These are phyloP conservation scores for Colletotrichum sp. DNA, from an alignment of 2,329 filamentous ascomycete species.

Conservation along the genomic window DNA sequence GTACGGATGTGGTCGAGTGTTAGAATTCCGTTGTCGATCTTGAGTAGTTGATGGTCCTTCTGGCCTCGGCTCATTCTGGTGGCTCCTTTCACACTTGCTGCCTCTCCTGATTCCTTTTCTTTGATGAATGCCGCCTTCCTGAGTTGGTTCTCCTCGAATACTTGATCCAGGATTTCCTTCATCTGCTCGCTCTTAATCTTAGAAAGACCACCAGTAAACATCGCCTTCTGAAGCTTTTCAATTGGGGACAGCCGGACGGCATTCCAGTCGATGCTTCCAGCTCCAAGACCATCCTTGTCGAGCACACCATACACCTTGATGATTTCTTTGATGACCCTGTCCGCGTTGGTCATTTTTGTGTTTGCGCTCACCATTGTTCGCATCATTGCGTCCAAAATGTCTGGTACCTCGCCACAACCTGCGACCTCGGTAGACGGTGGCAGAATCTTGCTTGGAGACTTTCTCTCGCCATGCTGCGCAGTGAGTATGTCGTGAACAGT, in stretches of 20 bases:
- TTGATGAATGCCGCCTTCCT: conserved; percentile 47
- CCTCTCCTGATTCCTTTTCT: conserved; percentile 42
- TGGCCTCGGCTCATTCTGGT: conserved; percentile 44
- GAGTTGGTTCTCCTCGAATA: conserved; percentile 68
- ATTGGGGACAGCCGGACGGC: conserved; percentile 64
- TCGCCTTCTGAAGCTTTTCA: conserved; percentile 69
- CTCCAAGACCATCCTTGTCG: conserved; percentile 62
- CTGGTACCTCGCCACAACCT: conserved; percentile 66
- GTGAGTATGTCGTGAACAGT: conserved; percentile 71
- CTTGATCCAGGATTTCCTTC: conserved; percentile 74
- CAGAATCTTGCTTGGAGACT: conserved; percentile 69
- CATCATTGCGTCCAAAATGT: conserved; percentile 57
- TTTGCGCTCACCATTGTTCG: conserved; percentile 58
- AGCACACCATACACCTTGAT: conserved; percentile 67
- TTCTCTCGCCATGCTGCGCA: conserved; percentile 67
- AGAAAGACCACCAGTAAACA: conserved; percentile 73
- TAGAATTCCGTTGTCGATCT: conserved; percentile 62
- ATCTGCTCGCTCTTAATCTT: conserved; percentile 75
- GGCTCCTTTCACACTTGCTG: conserved; percentile 47
- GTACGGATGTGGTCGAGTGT: conserved; percentile 56
- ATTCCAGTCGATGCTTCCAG: conserved; percentile 78
- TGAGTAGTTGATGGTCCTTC: conserved; percentile 61
- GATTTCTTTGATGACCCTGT: conserved; percentile 68
- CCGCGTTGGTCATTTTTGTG: conserved; percentile 57
- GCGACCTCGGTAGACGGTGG: conserved; percentile 72